Percentiles rank a stretch among this genome's conserved stretches.
Evolutionary conservation across 177 flowering plant species (phyloP).

Genomic region (Telopea speciosissima): DNA sequence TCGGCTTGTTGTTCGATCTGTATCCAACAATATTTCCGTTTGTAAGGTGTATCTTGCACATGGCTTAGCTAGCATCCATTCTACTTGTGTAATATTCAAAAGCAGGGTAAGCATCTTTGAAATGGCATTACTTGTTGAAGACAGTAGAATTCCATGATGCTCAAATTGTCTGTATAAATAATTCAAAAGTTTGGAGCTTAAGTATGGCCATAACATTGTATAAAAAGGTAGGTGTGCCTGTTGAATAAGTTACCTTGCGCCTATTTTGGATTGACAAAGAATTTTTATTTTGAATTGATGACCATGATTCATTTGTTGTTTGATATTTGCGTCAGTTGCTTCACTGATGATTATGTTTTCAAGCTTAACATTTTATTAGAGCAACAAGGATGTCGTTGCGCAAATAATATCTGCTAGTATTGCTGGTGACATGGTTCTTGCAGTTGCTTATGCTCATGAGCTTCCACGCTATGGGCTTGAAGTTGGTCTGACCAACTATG

Average conservation of each 20-base stretch:
- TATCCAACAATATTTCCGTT: slow-evolving; percentile 32
- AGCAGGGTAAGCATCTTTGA: too few relatives aligned
- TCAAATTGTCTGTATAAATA: too few relatives aligned
- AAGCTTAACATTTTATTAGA: slow-evolving; percentile 34
- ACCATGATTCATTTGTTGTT: not conserved
- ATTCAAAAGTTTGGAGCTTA: not conserved
- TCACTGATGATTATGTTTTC: not conserved
- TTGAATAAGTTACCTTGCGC: not conserved
- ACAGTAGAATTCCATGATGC: not conserved
- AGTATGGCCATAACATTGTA: too few relatives aligned
- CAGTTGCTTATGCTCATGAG: not conserved
- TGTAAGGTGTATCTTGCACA: not conserved
- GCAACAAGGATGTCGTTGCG: slow-evolving; percentile 77
- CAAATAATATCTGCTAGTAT: slow-evolving; percentile 81
- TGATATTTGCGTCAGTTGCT: too few relatives aligned
- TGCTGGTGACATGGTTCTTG: slow-evolving; percentile 54
- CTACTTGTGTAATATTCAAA: not conserved
- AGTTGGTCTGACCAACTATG: not conserved
- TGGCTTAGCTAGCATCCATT: not conserved
- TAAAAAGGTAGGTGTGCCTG: too few relatives aligned
- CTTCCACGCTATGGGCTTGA: slow-evolving; percentile 68
- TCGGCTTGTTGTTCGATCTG: slow-evolving; percentile 79
- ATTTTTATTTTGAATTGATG: too few relatives aligned
- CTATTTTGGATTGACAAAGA: not conserved
- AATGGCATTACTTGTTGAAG: not conserved